Conservation (phyloP, 805 yeast species). For the Wickerhamiella siamensis region DNA sequence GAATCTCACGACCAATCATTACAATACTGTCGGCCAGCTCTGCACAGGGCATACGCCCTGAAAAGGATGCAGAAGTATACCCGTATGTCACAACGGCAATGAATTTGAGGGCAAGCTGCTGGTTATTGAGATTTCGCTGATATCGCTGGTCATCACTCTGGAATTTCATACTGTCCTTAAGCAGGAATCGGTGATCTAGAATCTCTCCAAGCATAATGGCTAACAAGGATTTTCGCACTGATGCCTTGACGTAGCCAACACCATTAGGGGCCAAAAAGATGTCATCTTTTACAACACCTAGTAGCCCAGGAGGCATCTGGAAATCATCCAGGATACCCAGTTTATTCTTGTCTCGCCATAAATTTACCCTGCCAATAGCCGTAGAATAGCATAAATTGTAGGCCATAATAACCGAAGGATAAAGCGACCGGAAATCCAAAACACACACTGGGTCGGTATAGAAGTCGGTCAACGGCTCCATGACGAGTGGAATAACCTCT, state of each 20-base stretch:
- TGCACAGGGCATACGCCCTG: constrained; percentile 95
- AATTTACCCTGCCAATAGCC: constrained; percentile 26
- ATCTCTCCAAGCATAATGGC: constrained; percentile 79
- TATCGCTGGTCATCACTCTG: constrained; percentile 20
- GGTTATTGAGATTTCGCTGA: constrained; percentile 46
- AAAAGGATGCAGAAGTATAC: constrained; percentile 83
- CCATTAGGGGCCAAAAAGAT: constrained; percentile 79
- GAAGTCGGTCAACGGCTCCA: constrained; percentile 80
- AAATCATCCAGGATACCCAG: constrained; percentile 29
- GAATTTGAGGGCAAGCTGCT: constrained; percentile 76
- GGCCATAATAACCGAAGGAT: constrained; percentile 86
- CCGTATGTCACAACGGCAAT: constrained; percentile 96
- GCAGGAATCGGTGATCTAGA: constrained; percentile 61
- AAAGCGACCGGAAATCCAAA: constrained; percentile 82
- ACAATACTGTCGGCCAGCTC: constrained; percentile 94
- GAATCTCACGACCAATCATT: constrained; percentile 73
- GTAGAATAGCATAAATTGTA: constrained; percentile 55
- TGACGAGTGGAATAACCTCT: constrained; percentile 75
- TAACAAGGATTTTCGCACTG: constrained; percentile 53
- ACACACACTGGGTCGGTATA: constrained; percentile 85
- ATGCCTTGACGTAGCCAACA: constrained; percentile 51
- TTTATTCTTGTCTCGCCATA: constrained; percentile 24
- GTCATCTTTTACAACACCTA: constrained; percentile 38
- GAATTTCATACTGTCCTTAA: constrained; percentile 58
- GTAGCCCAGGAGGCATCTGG: constrained; percentile 41